Evolutionary conservation across 177 flowering plant genomes (phyloP).

Genomic region (Telopea speciosissima): DNA sequence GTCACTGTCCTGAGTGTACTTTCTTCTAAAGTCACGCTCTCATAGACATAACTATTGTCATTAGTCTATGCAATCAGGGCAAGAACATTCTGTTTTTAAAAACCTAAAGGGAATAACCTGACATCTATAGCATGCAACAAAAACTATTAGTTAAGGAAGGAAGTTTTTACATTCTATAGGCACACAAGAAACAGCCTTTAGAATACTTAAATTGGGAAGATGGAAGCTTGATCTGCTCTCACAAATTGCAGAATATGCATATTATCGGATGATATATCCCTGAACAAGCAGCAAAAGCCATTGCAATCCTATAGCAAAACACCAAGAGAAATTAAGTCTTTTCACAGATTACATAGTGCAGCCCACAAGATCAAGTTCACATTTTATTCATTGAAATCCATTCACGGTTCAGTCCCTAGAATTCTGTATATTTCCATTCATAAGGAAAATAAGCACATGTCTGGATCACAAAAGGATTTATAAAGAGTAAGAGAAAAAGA

Average conservation of each 20-base stretch:
- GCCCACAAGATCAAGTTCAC: background rate
- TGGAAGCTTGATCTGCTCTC: background rate
- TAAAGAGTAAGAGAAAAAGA: background rate
- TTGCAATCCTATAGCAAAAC: background rate
- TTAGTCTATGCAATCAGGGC: too few relatives aligned
- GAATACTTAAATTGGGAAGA: too few relatives aligned
- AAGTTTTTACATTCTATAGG: too few relatives aligned
- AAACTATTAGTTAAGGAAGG: background rate
- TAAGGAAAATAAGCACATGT: background rate
- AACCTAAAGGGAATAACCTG: too few relatives aligned
- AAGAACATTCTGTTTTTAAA: too few relatives aligned
- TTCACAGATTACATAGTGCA: background rate
- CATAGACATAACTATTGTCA: too few relatives aligned
- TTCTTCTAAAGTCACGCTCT: too few relatives aligned
- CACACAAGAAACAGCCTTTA: background rate
- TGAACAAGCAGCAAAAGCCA: background rate
- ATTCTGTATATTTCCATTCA: background rate
- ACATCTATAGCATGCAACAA: too few relatives aligned
- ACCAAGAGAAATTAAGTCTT: background rate
- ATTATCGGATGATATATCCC: background rate
- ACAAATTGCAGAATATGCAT: background rate
- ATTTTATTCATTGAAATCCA: background rate
- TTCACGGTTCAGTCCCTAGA: background rate
- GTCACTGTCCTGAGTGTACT: too few relatives aligned
- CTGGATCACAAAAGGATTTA: background rate